phyloP scores from a whole-genome alignment of 2,329 filamentous ascomycete species.

The Phoma sp. region DNA sequence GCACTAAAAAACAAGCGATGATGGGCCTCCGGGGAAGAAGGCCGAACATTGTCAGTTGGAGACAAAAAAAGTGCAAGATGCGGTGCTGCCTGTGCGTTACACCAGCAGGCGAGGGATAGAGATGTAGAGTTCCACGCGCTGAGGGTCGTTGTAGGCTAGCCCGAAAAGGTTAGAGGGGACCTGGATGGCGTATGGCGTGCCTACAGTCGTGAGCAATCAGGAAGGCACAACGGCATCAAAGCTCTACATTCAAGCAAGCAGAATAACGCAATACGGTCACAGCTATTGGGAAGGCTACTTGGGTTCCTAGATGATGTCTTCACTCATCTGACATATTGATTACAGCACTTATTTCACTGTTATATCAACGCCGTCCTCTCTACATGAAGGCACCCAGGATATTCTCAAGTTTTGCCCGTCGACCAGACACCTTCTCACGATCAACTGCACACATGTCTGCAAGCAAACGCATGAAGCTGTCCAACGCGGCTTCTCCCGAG shows the following conservation, averaged over 20 bases:
- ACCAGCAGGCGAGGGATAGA: background rate
- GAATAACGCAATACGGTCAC: too few relatives aligned
- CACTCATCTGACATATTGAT: too few relatives aligned
- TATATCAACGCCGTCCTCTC: background rate
- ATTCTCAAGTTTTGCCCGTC: background rate
- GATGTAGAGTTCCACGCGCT: background rate
- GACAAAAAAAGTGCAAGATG: background rate
- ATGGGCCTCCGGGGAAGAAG: background rate
- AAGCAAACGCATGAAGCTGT: constrained; percentile 27
- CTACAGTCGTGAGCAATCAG: too few relatives aligned
- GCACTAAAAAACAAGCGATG: background rate
- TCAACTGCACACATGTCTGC: background rate
- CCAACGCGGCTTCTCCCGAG: constrained; percentile 14
- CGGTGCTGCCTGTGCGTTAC: background rate
- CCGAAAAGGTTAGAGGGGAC: background rate
- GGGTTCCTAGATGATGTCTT: too few relatives aligned
- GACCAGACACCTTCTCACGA: too few relatives aligned
- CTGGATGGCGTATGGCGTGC: too few relatives aligned
- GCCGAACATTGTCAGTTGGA: background rate
- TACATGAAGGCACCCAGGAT: background rate
- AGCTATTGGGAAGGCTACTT: too few relatives aligned
- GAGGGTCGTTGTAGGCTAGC: background rate
- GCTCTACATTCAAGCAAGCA: too few relatives aligned
- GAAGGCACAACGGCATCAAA: too few relatives aligned
- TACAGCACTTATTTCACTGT: too few relatives aligned